These are phyloP conservation scores for Jatropha curcas DNA, from an alignment of 345 rosid genomes.

Conservation along the genomic window DNA sequence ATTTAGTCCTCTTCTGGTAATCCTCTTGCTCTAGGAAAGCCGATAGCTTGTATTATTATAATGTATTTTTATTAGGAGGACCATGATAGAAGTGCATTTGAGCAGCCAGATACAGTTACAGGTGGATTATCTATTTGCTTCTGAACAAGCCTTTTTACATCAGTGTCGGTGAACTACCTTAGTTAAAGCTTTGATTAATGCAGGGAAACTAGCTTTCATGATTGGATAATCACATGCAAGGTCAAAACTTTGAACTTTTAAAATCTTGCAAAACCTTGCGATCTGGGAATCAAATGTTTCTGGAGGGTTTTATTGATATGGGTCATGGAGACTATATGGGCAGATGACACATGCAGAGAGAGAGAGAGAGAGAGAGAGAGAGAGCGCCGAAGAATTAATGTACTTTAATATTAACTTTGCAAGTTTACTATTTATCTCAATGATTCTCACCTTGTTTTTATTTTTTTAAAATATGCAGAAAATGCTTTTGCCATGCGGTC, in stretches of 20 bases:
- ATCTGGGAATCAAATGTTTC: neutral
- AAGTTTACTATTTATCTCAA: neutral
- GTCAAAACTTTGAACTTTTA: neutral
- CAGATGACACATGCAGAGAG: neutral
- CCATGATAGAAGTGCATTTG: neutral
- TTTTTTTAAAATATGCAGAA: slow-evolving; percentile 53
- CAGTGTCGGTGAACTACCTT: neutral
- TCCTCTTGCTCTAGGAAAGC: neutral
- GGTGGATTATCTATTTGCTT: neutral
- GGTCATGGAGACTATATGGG: neutral
- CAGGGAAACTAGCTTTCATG: too few relatives aligned
- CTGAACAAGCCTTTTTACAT: neutral
- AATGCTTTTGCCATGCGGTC: slow-evolving; percentile 97
- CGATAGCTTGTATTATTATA: neutral
- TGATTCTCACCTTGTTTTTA: neutral
- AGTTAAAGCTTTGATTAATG: too few relatives aligned
- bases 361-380: neutral
- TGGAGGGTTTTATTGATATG: neutral
- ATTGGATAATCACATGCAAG: neutral
- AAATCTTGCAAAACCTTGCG: neutral
- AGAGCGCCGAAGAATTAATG: too few relatives aligned
- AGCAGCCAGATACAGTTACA: neutral
- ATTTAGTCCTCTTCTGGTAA: neutral
- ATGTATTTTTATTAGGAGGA: too few relatives aligned
- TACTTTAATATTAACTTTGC: too few relatives aligned